Base-by-base conservation (phyloP, 1,284 basidiomycete species). In the Cutaneotrichosporon spelunceum region DNA sequence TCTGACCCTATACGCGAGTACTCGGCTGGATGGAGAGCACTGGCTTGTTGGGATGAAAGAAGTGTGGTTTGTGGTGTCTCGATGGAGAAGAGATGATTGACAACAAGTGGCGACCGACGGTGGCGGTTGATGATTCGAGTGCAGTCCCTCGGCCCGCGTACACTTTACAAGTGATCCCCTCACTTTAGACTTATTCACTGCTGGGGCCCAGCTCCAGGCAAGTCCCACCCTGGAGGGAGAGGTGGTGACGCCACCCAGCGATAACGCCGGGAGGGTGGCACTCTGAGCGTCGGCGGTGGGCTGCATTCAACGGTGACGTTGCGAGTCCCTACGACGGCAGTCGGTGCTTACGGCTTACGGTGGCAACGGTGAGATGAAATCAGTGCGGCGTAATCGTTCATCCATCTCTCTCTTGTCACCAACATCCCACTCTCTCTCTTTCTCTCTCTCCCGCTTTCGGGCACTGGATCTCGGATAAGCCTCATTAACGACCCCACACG, bases 21-120 rank as follows among this genome's bases (percentile, higher is more conserved):
- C 57, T 54, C 57, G 42, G 39, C 23, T 44, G 36, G 50, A 59
- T 47, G 56, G n/a, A 21, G 49, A 53, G 50, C 57, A 53, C 52
- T 42, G 24, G 30, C 14, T 26, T 42, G 33, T 29, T 36, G 44
- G 47, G 48, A 4, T 23, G 7, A 44, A 30, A 29, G 39, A 50
- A 19, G 23, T 26, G 21, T 27, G 33, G 27, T 42, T 52, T n/a
- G n/a, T 33, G 26, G 49, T 30, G 33, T 27, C 49, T 53, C 5
- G 57, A 21, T 42, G 36, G 50, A 33, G 34, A 44, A 60, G 49
- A 36, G 23, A 26, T 26, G 11, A 26, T 24, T 26, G 45, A 50
- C 48, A 50, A 60, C 33, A 50, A 50, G 45, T 24, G 26, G 27
- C 45, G 45, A 26, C 45, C 11, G 45, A 11, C 21, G 16, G 21